Evolutionary conservation across 1,284 basidiomycete genomes (phyloP), one percentile per base, ranked within the genome.

Genomic region (Bondarzewia mesenterica): DNA sequence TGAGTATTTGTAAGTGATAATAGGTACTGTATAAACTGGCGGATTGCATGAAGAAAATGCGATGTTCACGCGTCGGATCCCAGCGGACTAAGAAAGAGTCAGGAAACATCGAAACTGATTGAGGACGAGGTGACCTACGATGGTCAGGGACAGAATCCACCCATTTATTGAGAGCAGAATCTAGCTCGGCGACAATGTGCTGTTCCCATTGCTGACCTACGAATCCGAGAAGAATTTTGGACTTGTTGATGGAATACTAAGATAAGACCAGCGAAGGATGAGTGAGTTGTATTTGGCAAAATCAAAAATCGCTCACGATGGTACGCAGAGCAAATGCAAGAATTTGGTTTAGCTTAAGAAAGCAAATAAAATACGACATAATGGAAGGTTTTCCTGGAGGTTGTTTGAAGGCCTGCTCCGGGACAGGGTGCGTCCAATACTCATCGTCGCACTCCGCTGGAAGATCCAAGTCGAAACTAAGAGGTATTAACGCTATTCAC

Each of bases 381-480:
- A 59, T 57, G 6, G 74, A 71, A 2, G 73, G 71, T 49, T 68
- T 68, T 4, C 66, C 68, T 0, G 67, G 56, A 4, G 82, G 80
- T 54, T 74, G 73, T 50, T 65, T 64, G 57, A 74, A 74, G 2
- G 63, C 64, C 14, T 66, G 59, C 8, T 72, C 66, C 5, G 68
- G 69, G 37, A 73, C 67, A 3, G 1, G 68, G 20, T 63, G 58
- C 41, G 62, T 67, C 80, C 80, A 83, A 54, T 76, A 80, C 53
- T 83, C 80, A 61, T 87, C 84, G 48, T 83, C 78, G 35, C 81
- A 75, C 27, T 75, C 73, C 3, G 75, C 60, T 0, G 82, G 82
- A 32, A 77, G 66, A 44, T 80, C 78, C 14, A 79, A 68, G 56
- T 85, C 82, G 55, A 81, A 78, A 55, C 75, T 77, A 47, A 4